Evolutionary conservation across 139 green algal species (phyloP).

Genomic region (Picochlorum sp.): DNA sequence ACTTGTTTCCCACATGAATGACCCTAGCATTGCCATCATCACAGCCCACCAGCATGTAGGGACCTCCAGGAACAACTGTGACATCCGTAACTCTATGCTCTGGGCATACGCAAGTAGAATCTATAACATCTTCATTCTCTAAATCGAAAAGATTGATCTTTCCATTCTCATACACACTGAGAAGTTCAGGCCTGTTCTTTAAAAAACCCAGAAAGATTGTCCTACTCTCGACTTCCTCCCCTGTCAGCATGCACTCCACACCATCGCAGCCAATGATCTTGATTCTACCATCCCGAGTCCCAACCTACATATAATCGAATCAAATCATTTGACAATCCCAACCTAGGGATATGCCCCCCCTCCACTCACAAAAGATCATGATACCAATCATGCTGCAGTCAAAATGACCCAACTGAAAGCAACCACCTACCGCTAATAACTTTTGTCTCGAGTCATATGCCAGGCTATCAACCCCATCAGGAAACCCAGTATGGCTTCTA

Average conservation of each 20-base stretch:
- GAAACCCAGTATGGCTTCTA: slow-evolving; percentile 25
- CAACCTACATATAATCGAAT: slow-evolving; percentile 20
- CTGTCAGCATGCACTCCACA: slow-evolving; percentile 28
- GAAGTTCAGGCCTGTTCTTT: slow-evolving; percentile 19
- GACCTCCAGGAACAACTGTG: slow-evolving; percentile 17
- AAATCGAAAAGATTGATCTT: not conserved
- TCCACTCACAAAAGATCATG: not conserved
- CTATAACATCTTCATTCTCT: not conserved
- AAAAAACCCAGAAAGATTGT: slow-evolving; percentile 41
- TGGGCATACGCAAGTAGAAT: not conserved
- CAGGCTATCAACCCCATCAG: slow-evolving; percentile 34
- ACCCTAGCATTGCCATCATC: slow-evolving; percentile 32
- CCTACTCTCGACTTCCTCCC: slow-evolving; percentile 5
- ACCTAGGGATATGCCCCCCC: no score
- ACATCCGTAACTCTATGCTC: slow-evolving; percentile 29
- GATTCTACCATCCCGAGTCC: slow-evolving; percentile 36
- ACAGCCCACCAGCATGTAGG: slow-evolving; percentile 41
- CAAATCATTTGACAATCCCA: not conserved
- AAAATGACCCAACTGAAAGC: not conserved
- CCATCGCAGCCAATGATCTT: slow-evolving; percentile 37
- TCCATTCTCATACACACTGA: slow-evolving; percentile 24
- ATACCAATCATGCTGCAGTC: not conserved
- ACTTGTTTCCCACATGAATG: slow-evolving; percentile 13
- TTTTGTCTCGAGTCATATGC: slow-evolving; percentile 38
- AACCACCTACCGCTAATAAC: slow-evolving; percentile 34